Conservation (phyloP, 805 yeast species). For the Candida nanaspora region DNA sequence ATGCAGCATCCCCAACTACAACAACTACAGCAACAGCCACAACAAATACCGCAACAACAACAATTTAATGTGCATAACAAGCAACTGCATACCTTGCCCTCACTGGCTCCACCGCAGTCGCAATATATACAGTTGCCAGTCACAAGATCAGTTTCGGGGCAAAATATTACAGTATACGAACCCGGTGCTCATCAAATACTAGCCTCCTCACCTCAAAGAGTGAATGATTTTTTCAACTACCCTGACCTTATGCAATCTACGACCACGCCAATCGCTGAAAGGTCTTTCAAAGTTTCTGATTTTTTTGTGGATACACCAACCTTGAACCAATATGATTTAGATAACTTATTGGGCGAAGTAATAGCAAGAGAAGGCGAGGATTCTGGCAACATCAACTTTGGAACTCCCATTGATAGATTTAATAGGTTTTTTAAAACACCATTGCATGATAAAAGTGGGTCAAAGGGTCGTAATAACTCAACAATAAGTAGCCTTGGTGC, state of each 20-base stretch:
- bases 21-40: slow-evolving; percentile 2
- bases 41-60: background rate
- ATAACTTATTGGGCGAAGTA: background rate
- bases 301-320: slow-evolving; percentile 16
- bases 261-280: slow-evolving; percentile 4
- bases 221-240: background rate
- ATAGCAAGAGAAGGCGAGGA: background rate
- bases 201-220: slow-evolving; percentile 1
- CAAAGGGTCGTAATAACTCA: background rate
- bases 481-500: slow-evolving; percentile 12
- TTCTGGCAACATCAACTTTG: slow-evolving; percentile 5
- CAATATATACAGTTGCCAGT: background rate
- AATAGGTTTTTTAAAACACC: slow-evolving; percentile 13
- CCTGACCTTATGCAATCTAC: background rate
- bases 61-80: too few species aligned
- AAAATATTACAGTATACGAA: background rate
- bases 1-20: slow-evolving; percentile 3
- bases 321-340: slow-evolving; percentile 12
- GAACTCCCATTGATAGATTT: slow-evolving; percentile 10
- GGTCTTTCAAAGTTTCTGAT: slow-evolving; percentile 7
- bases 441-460: slow-evolving; percentile 9
- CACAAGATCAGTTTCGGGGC: background rate
- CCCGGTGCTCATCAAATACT: background rate
- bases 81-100: too few species aligned
- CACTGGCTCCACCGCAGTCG: background rate